Percentiles rank a stretch among this genome's conserved stretches.
Conservation (phyloP, 2,329 filamentous ascomycete genomes). For the Microcyclosporella mali region DNA sequence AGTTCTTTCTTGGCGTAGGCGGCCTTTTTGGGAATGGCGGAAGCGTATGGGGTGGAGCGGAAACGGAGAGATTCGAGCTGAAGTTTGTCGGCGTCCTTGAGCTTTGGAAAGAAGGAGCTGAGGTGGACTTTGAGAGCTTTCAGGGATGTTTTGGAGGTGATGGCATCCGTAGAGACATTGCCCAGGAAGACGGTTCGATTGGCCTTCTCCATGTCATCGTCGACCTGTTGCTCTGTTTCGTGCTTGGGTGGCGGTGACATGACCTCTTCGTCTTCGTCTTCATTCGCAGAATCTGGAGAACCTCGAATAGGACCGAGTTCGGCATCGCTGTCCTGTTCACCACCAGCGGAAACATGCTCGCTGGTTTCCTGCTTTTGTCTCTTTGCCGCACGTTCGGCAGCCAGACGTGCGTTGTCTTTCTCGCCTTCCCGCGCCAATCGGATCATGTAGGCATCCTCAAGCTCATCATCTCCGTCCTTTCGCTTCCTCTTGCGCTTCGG, state of each 20-base stretch:
- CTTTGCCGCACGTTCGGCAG: slow-evolving; percentile 27
- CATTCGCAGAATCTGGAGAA: slow-evolving; percentile 3
- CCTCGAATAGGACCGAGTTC: slow-evolving; percentile 28
- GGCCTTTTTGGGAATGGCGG: slow-evolving; percentile 82
- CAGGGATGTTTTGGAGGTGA: slow-evolving; percentile 74
- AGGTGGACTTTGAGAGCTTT: slow-evolving; percentile 73
- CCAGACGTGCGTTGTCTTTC: slow-evolving; percentile 23
- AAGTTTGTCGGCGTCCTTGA: slow-evolving; percentile 48
- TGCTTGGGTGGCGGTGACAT: slow-evolving; percentile 53
- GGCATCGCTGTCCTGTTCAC: slow-evolving; percentile 20
- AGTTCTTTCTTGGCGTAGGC: slow-evolving; percentile 85
- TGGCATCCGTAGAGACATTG: slow-evolving; percentile 78
- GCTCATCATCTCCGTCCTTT: slow-evolving; percentile 50
- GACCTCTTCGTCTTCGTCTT: slow-evolving; percentile 38
- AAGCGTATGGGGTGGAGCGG: slow-evolving; percentile 82
- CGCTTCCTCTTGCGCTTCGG: slow-evolving; percentile 54
- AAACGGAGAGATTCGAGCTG: slow-evolving; percentile 90
- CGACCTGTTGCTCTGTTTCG: slow-evolving; percentile 42
- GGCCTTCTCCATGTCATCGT: slow-evolving; percentile 71
- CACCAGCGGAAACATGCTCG: slow-evolving; percentile 21
- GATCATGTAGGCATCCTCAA: slow-evolving; percentile 65
- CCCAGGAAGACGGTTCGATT: slow-evolving; percentile 85
- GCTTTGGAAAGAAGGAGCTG: slow-evolving; percentile 61
- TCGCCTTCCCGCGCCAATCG: slow-evolving; percentile 50
- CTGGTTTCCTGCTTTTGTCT: slow-evolving; percentile 26